Conservation (phyloP, 768 basidiomycete genomes). For the Psilocybe cubensis region DNA sequence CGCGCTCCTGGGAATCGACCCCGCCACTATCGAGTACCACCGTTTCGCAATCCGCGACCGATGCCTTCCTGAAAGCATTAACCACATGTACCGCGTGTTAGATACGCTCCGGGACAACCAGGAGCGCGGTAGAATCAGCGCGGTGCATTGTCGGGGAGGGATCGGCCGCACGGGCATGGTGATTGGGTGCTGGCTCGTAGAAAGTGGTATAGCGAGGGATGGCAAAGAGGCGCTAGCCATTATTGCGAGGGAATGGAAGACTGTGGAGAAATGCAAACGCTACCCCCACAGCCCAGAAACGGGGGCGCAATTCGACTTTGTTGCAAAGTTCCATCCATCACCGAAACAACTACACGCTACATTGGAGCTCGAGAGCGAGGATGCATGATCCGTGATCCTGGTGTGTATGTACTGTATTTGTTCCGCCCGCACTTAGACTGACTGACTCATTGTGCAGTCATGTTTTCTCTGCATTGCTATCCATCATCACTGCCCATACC, state of each 20-base stretch:
- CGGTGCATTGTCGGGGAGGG: slow-evolving; percentile 81
- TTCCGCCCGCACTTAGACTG: not conserved
- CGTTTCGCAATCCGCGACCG: slow-evolving; percentile 81
- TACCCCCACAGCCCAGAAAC: slow-evolving; percentile 83
- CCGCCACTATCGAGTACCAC: slow-evolving; percentile 67
- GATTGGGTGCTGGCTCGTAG: slow-evolving; percentile 76
- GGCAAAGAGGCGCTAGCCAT: slow-evolving; percentile 67
- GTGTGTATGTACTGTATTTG: not conserved
- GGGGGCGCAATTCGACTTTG: slow-evolving; percentile 78
- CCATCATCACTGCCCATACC: not conserved
- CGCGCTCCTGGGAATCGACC: slow-evolving; percentile 56
- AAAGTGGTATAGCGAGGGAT: slow-evolving; percentile 61
- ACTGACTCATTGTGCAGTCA: not conserved
- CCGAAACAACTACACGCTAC: slow-evolving; percentile 6
- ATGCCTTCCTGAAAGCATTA: slow-evolving; percentile 59
- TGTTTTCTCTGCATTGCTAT: not conserved
- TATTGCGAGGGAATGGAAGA: slow-evolving; percentile 72
- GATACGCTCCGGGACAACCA: slow-evolving; percentile 64
- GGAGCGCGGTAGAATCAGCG: slow-evolving; percentile 57
- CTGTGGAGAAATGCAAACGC: slow-evolving; percentile 76
- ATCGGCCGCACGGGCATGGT: slow-evolving; percentile 72
- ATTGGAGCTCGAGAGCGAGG: slow-evolving; percentile 11
- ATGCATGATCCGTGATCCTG: not conserved
- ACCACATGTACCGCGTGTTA: slow-evolving; percentile 63
- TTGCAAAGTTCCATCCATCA: slow-evolving; percentile 53